phyloP scores from a whole-genome alignment of 352 stramenopile species.

The Pythium vanterpoolii region DNA sequence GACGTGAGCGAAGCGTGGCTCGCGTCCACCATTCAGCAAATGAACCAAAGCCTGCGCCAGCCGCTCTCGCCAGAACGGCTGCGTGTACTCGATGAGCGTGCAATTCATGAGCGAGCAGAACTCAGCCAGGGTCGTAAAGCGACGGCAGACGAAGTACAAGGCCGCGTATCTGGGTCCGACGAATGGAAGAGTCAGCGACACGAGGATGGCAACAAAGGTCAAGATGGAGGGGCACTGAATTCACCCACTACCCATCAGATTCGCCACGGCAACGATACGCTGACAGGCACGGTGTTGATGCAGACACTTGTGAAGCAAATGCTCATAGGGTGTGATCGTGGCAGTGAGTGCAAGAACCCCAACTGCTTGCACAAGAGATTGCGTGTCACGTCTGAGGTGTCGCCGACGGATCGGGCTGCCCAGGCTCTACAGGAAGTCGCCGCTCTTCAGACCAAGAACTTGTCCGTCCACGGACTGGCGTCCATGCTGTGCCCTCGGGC shows the following conservation, averaged over 20 bases:
- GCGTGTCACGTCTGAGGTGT: slow-evolving; percentile 15
- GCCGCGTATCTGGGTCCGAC: slow-evolving; percentile 70
- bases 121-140: slow-evolving; percentile 29
- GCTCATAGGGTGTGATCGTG: slow-evolving; percentile 17
- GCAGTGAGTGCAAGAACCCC: slow-evolving; percentile 31
- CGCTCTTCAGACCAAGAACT: slow-evolving; percentile 29
- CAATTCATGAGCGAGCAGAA: slow-evolving; percentile 43
- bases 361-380: slow-evolving; percentile 32
- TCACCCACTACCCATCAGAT: background rate
- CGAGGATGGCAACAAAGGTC: slow-evolving; percentile 42
- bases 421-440: slow-evolving; percentile 43
- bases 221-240: background rate
- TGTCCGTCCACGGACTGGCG: slow-evolving; percentile 35
- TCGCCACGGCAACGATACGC: background rate
- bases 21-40: slow-evolving; percentile 37
- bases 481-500: slow-evolving; percentile 36
- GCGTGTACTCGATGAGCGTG: slow-evolving; percentile 35
- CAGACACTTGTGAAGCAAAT: slow-evolving; percentile 11
- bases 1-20: slow-evolving; percentile 73
- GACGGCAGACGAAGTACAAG: slow-evolving; percentile 50
- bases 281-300: slow-evolving; percentile 1
- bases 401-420: slow-evolving; percentile 43
- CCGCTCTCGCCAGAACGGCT: slow-evolving; percentile 28
- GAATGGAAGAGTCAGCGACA: slow-evolving; percentile 74
- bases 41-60: slow-evolving; percentile 45